Evolutionary conservation across 257 asterid genomes (phyloP).

Genomic region (Solanum tarijense): DNA sequence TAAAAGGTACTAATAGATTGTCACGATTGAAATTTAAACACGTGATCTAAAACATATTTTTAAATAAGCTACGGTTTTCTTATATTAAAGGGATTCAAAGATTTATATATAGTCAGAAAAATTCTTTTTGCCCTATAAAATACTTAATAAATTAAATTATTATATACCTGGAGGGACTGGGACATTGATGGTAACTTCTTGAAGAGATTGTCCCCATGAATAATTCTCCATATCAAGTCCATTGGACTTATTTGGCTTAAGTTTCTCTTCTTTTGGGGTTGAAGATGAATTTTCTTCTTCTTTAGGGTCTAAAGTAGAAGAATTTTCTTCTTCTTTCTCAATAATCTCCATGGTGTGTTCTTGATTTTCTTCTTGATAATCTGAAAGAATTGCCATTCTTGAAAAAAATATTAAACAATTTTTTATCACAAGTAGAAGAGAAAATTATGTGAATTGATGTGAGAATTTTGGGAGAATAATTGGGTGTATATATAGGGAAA

Average conservation of each 20-base stretch:
- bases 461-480: not conserved
- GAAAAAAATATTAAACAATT: not conserved
- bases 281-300: not conserved
- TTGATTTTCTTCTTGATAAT: not conserved
- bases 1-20: too few relatives aligned
- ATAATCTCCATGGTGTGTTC: not conserved
- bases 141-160: not conserved
- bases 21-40: not conserved
- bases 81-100: not conserved
- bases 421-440: not conserved
- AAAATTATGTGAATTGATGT: not conserved
- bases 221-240: conserved; percentile 74
- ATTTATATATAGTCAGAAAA: not conserved
- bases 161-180: conserved; percentile 42
- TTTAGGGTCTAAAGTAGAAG: not conserved
- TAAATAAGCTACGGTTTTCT: too few relatives aligned
- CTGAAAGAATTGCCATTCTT: not conserved
- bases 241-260: conserved; percentile 42
- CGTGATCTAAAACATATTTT: not conserved
- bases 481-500: not conserved
- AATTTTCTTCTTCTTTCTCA: not conserved
- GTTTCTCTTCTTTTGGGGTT: not conserved
- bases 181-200: conserved; percentile 57
- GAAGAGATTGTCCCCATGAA: conserved; percentile 70
- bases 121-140: not conserved